A percentile compares a stretch with the other conserved stretches of the same genome.
Conservation (phyloP, 345 rosid genomes). For the Balakata baccata region DNA sequence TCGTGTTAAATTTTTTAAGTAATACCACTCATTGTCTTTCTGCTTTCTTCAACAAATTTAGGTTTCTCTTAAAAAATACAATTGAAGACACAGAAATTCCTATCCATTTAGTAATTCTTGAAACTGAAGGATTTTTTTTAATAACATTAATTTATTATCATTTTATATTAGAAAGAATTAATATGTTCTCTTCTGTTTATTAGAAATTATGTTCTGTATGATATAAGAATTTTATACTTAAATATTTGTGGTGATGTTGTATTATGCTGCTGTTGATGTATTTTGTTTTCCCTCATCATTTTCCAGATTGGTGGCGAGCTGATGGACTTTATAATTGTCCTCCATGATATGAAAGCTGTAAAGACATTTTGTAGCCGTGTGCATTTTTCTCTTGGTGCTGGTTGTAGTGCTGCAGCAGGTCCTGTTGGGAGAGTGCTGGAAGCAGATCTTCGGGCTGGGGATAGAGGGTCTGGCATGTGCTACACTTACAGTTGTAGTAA, state of each 20-base stretch:
- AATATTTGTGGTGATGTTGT: not conserved
- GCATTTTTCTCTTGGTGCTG: conserved; percentile 96
- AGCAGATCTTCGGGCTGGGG: conserved; percentile 94
- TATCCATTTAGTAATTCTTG: not conserved
- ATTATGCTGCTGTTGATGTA: not conserved
- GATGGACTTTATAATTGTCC: conserved; percentile 87
- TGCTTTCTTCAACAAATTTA: not conserved
- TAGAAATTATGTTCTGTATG: not conserved
- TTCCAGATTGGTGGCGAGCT: conserved; percentile 88
- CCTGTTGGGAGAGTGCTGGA: conserved; percentile 96
- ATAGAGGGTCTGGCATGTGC: conserved; percentile 86
- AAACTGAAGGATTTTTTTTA: not conserved
- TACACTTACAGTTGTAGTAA: conserved; percentile 96
- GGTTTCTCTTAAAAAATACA: not conserved
- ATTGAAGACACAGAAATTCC: too few relatives aligned
- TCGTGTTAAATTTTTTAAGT: not conserved
- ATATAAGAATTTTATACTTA: not conserved
- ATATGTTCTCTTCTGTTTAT: not conserved
- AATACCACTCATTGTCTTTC: not conserved
- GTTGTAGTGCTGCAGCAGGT: conserved; percentile 98
- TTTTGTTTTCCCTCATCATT: conserved; percentile 4
- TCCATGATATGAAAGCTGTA: conserved; percentile 87
- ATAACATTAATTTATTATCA: too few relatives aligned
- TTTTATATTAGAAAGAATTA: not conserved
- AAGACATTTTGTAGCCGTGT: conserved; percentile 94